These are phyloP conservation scores for Pseudognaphalium luteoalbum DNA, from an alignment of 129 eudicot genomes.

Conservation along the genomic window DNA sequence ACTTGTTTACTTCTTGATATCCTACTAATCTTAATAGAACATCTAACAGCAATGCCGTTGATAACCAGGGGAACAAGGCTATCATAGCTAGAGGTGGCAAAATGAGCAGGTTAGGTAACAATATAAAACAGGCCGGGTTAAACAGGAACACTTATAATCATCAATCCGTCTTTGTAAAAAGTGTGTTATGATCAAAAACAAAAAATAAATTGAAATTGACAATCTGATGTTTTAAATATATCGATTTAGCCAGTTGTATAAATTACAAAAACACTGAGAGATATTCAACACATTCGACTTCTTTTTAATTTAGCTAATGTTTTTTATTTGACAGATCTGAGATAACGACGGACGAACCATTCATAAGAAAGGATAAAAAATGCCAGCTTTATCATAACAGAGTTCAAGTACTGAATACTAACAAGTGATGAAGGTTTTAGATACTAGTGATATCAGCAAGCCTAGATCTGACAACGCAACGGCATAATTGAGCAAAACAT, in stretches of 20 bases:
- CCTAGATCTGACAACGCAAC: constrained; percentile 16
- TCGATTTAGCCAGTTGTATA: not conserved
- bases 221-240: constrained; percentile 1
- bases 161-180: not conserved
- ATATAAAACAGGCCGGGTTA: too few species aligned
- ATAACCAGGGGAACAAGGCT: too few species aligned
- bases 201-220: not conserved
- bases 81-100: too few species aligned
- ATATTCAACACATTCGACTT: too few species aligned
- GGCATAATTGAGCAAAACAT: not conserved
- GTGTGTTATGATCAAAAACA: not conserved
- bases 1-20: not conserved
- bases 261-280: too few species aligned
- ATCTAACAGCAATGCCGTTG: too few species aligned
- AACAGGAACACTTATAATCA: not conserved
- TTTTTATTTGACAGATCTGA: not conserved
- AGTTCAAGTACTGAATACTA: not conserved
- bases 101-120: too few species aligned
- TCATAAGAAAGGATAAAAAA: constrained; percentile 7
- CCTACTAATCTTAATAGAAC: too few species aligned
- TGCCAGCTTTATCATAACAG: not conserved
- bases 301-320: not conserved
- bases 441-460: constrained; percentile 6
- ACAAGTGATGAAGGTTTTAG: not conserved
- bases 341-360: constrained; percentile 3